Percentiles rank a stretch among this genome's conserved stretches.
Conservation (phyloP, 164 flowering plant species). For the Chimonanthus praecox region DNA sequence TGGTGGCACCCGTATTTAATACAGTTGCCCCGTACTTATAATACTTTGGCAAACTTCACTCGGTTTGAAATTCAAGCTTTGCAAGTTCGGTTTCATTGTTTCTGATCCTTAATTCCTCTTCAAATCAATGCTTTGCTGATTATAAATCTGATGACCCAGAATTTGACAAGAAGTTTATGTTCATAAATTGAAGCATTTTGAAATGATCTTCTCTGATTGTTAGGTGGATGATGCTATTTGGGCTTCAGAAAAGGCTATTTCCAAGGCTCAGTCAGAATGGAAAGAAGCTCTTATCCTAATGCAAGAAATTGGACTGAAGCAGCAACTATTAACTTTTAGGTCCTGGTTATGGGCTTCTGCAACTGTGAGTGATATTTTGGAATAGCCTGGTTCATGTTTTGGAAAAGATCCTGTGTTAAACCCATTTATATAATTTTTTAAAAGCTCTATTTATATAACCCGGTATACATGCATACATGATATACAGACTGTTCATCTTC, state of each 20-base stretch:
- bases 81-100: slow-evolving; percentile 51
- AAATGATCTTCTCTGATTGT: neutral
- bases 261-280: slow-evolving; percentile 66
- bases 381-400: neutral
- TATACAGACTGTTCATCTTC: neutral
- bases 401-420: neutral
- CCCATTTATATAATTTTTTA: too few species aligned
- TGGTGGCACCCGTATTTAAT: slow-evolving; percentile 69
- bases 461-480: neutral
- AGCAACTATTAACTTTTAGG: slow-evolving; percentile 42
- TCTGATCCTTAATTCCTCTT: neutral
- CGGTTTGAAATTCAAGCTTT: slow-evolving; percentile 64
- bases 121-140: neutral
- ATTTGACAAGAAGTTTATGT: neutral
- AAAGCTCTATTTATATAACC: neutral
- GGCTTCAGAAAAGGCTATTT: slow-evolving; percentile 62
- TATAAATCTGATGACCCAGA: neutral
- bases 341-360: slow-evolving; percentile 97
- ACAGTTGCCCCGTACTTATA: slow-evolving; percentile 62
- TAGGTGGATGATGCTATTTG: slow-evolving; percentile 89
- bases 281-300: slow-evolving; percentile 46
- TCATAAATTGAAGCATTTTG: slow-evolving; percentile 4
- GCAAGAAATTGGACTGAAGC: slow-evolving; percentile 53
- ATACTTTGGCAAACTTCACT: slow-evolving; percentile 50
- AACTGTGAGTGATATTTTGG: slow-evolving; percentile 49